Conservation (phyloP, 192 early-diverging fungal genomes). For the Rhizophagus clarus region DNA sequence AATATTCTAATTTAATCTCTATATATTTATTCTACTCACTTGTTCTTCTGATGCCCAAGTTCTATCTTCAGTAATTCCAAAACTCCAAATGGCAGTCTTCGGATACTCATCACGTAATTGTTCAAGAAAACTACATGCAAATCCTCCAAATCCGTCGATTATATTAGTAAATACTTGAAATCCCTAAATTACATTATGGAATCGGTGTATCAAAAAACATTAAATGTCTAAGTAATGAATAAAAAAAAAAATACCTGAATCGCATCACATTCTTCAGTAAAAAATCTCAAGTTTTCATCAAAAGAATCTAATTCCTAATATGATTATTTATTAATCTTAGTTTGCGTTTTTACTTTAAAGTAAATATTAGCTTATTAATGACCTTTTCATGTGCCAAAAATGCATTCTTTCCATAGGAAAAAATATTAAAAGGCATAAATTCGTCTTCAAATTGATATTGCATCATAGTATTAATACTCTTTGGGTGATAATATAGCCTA, state of each 20-base stretch:
- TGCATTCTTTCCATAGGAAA: slow-evolving; percentile 48
- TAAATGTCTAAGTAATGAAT: not conserved
- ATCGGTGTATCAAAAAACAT: not conserved
- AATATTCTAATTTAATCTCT: not conserved
- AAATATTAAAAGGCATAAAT: slow-evolving; percentile 57
- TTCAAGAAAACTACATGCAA: slow-evolving; percentile 56
- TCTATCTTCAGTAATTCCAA: slow-evolving; percentile 46
- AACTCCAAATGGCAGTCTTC: slow-evolving; percentile 62
- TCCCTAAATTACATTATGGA: slow-evolving; percentile 53
- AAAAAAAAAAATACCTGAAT: slow-evolving; percentile 40
- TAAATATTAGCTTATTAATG: not conserved
- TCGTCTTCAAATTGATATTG: slow-evolving; percentile 46
- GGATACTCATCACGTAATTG: slow-evolving; percentile 71
- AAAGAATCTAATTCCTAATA: slow-evolving; percentile 52
- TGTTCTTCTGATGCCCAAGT: not conserved
- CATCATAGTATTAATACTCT: slow-evolving; percentile 53
- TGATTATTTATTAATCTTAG: not conserved
- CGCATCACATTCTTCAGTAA: slow-evolving; percentile 59
- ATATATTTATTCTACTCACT: not conserved
- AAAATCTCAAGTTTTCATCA: slow-evolving; percentile 55
- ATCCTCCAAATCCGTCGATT: slow-evolving; percentile 73
- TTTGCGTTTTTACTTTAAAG: not conserved
- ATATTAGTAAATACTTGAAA: slow-evolving; percentile 71
- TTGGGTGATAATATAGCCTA: slow-evolving; percentile 73
- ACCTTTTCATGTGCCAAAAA: slow-evolving; percentile 56